Conservation (phyloP, 768 basidiomycete species). For the Sporobolomyces phaffii region DNA sequence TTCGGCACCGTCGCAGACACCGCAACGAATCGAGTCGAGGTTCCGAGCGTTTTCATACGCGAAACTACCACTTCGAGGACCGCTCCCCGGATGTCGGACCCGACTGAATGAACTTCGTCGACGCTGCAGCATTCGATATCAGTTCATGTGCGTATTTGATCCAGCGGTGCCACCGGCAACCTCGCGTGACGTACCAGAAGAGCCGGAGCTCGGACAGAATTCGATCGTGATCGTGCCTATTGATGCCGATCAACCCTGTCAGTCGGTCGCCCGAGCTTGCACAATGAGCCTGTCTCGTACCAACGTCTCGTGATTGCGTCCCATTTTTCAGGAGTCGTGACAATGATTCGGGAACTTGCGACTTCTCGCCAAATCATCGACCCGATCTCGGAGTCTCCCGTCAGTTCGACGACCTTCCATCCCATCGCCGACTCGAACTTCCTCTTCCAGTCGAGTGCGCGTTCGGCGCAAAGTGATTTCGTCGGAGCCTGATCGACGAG, state of each 20-base stretch:
- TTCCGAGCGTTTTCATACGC: constrained; percentile 75
- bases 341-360: constrained; percentile 50
- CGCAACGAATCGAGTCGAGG: constrained; percentile 70
- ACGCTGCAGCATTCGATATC: too few species aligned
- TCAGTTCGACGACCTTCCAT: constrained; percentile 79
- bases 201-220: constrained; percentile 67
- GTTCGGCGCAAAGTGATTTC: constrained; percentile 82
- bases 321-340: constrained; percentile 82
- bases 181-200: constrained; percentile 51
- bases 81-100: constrained; percentile 77
- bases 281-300: constrained; percentile 49
- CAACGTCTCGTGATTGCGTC: constrained; percentile 86
- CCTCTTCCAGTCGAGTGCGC: constrained; percentile 69
- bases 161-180: too few species aligned
- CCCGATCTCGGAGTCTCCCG: constrained; percentile 72
- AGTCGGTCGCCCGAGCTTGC: neutral
- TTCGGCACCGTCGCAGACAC: constrained; percentile 94
- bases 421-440: constrained; percentile 76
- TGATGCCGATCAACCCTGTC: neutral
- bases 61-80: constrained; percentile 91
- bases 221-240: constrained; percentile 57
- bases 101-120: constrained; percentile 75
- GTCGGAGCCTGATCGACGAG: constrained; percentile 21
- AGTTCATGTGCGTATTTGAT: too few species aligned
- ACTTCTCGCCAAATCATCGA: constrained; percentile 68